Conservation (phyloP, 441 rosid genomes). For the Euphorbia celastroides region DNA sequence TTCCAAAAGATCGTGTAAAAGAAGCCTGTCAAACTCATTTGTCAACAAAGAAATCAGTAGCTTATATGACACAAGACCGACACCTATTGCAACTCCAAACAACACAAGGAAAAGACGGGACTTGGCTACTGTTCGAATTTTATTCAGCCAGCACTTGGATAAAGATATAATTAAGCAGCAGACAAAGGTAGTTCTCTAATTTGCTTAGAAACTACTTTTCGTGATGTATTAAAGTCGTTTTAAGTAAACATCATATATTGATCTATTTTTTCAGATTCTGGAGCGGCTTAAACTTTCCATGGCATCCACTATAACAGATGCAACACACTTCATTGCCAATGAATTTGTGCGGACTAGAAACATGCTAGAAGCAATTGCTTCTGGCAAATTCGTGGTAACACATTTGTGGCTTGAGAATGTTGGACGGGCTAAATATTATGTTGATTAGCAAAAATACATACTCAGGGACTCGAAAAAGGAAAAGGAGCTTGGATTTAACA, state of each 20-base stretch:
- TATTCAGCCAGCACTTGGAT: slow-evolving; percentile 88
- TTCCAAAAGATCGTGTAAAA: slow-evolving; percentile 48
- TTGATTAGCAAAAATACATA: slow-evolving; percentile 64
- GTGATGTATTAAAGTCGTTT: slow-evolving; percentile 8
- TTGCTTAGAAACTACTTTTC: slow-evolving; percentile 6
- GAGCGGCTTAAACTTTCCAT: slow-evolving; percentile 52
- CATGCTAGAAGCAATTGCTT: slow-evolving; percentile 83
- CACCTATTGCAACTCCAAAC: slow-evolving; percentile 40
- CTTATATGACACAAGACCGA: slow-evolving; percentile 30
- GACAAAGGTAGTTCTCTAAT: slow-evolving; percentile 51
- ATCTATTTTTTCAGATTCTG: slow-evolving; percentile 44
- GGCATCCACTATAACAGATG: slow-evolving; percentile 56
- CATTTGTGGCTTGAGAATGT: slow-evolving; percentile 82
- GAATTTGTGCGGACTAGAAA: slow-evolving; percentile 80
- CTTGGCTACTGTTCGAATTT: slow-evolving; percentile 47
- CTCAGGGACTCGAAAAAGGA: slow-evolving; percentile 73
- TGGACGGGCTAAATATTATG: slow-evolving; percentile 50
- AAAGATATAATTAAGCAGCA: slow-evolving; percentile 64
- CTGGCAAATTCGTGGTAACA: slow-evolving; percentile 82
- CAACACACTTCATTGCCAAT: slow-evolving; percentile 80
- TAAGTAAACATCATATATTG: slow-evolving; percentile 8
- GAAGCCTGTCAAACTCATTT: slow-evolving; percentile 33
- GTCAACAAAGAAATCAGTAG: slow-evolving; percentile 46
- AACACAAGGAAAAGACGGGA: slow-evolving; percentile 68
- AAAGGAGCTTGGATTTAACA: slow-evolving; percentile 71